Evolutionary conservation across 495 filamentous ascomycete species (phyloP).

Genomic region (Hypoxylon fuscum): DNA sequence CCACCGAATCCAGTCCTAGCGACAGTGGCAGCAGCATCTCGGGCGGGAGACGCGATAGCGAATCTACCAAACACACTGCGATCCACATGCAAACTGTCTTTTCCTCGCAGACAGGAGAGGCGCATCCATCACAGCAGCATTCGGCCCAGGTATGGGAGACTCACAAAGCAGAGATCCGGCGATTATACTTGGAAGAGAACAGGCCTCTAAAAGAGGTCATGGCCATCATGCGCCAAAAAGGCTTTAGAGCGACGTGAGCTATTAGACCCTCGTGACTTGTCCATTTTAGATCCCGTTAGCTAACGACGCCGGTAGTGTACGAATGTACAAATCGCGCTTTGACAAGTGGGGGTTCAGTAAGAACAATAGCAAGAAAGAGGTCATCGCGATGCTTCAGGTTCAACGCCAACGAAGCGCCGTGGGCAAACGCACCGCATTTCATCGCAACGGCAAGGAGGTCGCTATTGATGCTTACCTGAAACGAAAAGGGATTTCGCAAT

Average conservation of each 20-base stretch:
- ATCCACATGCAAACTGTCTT: constrained; percentile 45
- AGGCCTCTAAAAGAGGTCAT: constrained; percentile 49
- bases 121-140: constrained; percentile 45
- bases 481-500: constrained; percentile 49
- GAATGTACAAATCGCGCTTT: constrained; percentile 49
- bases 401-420: constrained; percentile 49
- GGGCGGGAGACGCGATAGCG: constrained; percentile 24
- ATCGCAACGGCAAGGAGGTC: constrained; percentile 48
- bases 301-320: constrained; percentile 36
- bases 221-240: constrained; percentile 47
- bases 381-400: constrained; percentile 48
- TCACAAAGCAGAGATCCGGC: constrained; percentile 46
- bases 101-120: constrained; percentile 45
- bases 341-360: constrained; percentile 48
- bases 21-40: no score
- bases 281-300: constrained; percentile 12
- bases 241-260: constrained; percentile 50
- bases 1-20: constrained; percentile 30
- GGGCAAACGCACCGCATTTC: constrained; percentile 49
- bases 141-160: constrained; percentile 46
- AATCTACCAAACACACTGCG: constrained; percentile 32
- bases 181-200: constrained; percentile 46
- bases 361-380: constrained; percentile 49
- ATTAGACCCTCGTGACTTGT: not conserved
- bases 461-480: constrained; percentile 49